Evolutionary conservation across 2,329 filamentous ascomycete genomes (phyloP), one percentile per base, ranked within the genome.

Genomic region (Hypoxylon sp.): DNA sequence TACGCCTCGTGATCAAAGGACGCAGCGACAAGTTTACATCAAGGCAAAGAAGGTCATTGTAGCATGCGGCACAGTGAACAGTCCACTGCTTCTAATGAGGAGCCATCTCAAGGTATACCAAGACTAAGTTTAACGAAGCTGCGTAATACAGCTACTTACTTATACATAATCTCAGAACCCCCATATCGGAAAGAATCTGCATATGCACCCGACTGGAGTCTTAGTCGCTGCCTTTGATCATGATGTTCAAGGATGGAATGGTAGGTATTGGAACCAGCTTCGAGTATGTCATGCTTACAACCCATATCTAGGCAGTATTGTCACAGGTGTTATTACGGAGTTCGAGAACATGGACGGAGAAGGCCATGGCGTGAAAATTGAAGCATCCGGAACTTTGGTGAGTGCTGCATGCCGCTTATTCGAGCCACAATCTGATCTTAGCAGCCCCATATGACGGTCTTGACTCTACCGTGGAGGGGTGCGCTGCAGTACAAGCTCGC

Each of bases 351-450:
- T 93, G 0, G 92, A 97, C 75, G 85, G 85, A 11, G 80, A 87
- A 24, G 91, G 92, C 62, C 92, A 97, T 71, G 94, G 94, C 41
- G 82, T 84, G 53, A 95, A 94, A 76, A 80, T 97, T 39, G 92
- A 97, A 80, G 81, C 87, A 15, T 85, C 87, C 1, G 86, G 86
- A 70, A 94, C 95, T 89, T 69, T 87, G 55, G 82, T 84, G 70
- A 70, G 81, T 75, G 10, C 22, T 22, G 17, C n/a, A n/a, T n/a
- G n/a, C n/a, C n/a, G n/a, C n/a, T n/a, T n/a, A n/a, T n/a, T n/a
- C n/a, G n/a, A n/a, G n/a, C n/a, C n/a, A n/a, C n/a, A n/a, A n/a
- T n/a, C n/a, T n/a, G n/a, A n/a, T n/a, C n/a, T n/a, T n/a, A n/a
- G n/a, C n/a, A n/a, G n/a, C n/a, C n/a, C n/a, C n/a, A n/a, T n/a